phyloP scores from a whole-genome alignment of 345 rosid species.

The Hirschfeldia incana region DNA sequence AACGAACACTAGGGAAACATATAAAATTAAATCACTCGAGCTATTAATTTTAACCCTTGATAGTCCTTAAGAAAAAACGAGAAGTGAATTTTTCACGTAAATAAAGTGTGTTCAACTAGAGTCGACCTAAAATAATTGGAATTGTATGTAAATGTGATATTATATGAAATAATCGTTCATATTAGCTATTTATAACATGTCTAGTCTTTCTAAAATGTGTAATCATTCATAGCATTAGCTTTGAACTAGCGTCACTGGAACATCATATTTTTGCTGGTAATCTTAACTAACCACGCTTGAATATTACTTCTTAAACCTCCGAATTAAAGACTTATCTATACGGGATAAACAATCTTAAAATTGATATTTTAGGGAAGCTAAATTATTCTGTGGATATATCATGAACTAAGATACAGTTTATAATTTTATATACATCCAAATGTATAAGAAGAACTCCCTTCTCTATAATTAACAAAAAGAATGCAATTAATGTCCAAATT shows the following conservation, averaged over 20 bases:
- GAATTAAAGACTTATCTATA: neutral
- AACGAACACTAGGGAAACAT: neutral
- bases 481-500: constrained; percentile 2
- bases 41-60: neutral
- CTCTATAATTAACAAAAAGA: neutral
- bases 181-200: neutral
- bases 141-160: neutral
- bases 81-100: neutral
- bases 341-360: neutral
- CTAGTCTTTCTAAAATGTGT: neutral
- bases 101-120: neutral
- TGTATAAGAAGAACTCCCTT: neutral
- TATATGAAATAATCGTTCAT: neutral
- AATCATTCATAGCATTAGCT: neutral
- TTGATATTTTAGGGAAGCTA: neutral
- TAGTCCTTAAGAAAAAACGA: neutral
- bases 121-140: neutral
- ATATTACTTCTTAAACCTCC: neutral
- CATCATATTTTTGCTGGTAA: neutral
- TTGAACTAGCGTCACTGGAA: neutral
- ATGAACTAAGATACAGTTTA: neutral
- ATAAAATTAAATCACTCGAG: neutral
- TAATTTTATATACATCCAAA: neutral
- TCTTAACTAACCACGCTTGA: neutral
- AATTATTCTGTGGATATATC: neutral